These are phyloP conservation scores for Pleurotus tuber-regium DNA, from an alignment of 768 basidiomycete genomes.

Conservation along the genomic window DNA sequence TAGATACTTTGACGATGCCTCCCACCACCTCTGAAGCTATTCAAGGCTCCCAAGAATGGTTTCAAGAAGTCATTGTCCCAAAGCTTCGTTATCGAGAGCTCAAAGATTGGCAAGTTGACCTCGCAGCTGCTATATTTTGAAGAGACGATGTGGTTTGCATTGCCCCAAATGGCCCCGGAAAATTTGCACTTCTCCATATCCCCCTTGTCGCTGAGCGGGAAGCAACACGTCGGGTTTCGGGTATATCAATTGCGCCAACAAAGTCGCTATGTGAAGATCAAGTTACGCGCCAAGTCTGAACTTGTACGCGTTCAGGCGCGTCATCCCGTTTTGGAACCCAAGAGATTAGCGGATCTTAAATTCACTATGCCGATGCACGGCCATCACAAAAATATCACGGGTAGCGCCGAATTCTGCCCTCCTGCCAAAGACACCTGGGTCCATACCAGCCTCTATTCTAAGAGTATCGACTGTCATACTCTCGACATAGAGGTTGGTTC, in stretches of 20 bases:
- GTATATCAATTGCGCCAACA: not conserved
- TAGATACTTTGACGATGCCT: not conserved
- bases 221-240: not conserved
- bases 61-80: not conserved
- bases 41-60: not conserved
- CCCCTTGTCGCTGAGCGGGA: not conserved
- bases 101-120: not conserved
- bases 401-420: no score
- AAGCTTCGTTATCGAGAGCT: not conserved
- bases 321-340: no score
- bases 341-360: no score
- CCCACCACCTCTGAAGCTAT: not conserved
- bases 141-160: not conserved
- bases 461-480: no score
- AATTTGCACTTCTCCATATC: not conserved
- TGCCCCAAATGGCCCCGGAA: not conserved
- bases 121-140: not conserved
- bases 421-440: no score
- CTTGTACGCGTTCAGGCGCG: no score
- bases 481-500: no score
- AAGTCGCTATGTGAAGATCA: conserved; percentile 1
- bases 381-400: no score
- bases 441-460: no score
- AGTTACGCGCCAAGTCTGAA: no score
- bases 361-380: no score